Base-by-base conservation (phyloP, 2,329 filamentous ascomycete species). In the Diaporthe eres region DNA sequence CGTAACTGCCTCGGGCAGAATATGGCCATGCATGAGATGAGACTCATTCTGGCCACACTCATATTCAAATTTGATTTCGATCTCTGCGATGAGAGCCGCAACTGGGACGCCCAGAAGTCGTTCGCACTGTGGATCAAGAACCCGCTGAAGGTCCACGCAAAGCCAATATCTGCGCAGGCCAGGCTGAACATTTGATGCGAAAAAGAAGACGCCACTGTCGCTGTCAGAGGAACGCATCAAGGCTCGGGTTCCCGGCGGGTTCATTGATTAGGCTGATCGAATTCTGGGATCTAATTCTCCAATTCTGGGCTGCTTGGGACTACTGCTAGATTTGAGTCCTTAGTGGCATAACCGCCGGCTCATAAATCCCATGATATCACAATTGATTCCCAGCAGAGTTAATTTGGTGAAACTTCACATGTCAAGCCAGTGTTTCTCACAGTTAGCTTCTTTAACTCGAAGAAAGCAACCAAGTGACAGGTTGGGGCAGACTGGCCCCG, bases 1-100 rank as follows among this genome's bases (percentile, higher is more conserved):
- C 72, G 72, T 0, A 70, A 74, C 1, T 74, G 72, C 37, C 25
- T 74, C 5, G 72, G 72, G 13, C 72, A 74, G 39, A 74, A 60
- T 13, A 70, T 74, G 72, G 72, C 72, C 19, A 58, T 58, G 63
- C 63, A 57, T 15, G 72, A 74, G 72, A 74, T 74, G 72, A 58
- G 72, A 61, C 72, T 74, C 6, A 37, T 74, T 8, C 22, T 74
- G 28, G 61, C 72, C 15, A 70, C 61, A 10, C 39, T 74, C 22
- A 31, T 74, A 28, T 74, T 70, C 22, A 70, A 47, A 4, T 74
- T 60, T 12, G 51, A 74, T 47, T 39, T 74, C 4, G 72, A 74
- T 28, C 61, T 70, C 28, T 74, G 61, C 39, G 42, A 39, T 19
- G 72, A 70, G 37, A 60, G 61, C 39, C n/a, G 31, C 37, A 28